Evolutionary conservation across 805 yeast genomes (phyloP), one percentile per base, ranked within the genome.

Genomic region (Starmerella kuoi): DNA sequence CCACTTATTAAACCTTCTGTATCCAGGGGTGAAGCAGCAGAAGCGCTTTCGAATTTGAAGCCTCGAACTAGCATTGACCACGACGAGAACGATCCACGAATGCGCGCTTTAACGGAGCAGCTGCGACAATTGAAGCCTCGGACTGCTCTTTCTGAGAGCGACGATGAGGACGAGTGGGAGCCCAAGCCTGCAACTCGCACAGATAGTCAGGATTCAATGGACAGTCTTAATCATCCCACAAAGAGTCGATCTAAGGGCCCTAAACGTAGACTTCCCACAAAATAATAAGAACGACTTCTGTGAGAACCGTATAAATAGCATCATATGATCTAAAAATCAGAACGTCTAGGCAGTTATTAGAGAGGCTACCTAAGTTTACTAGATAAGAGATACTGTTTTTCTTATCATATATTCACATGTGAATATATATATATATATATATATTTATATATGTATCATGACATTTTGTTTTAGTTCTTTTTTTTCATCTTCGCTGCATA

Each of bases 221-320:
- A 43, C 31, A 50, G 54, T 23, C 40, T 50, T 19, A 36, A 38
- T 28, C 54, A 50, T 18, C 47, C 47, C 2, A 49, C 44, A 3
- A 49, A 49, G 38, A 5, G 38, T 31, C 47, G 54, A 5, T 40
- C 53, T 2, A 44, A 42, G 38, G 54, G 54, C 6, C 54, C 54
- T 15, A 35, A 24, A 12, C 44, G 54, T 9, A 39, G 54, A 14
- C 53, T 37, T 15, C 54, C 54, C 3, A 44, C 47, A 11, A 30
- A 20, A 11, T 26, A 20, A 18, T 35, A 7, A 11, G n/a, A n/a
- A n/a, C n/a, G n/a, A n/a, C n/a, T n/a, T n/a, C n/a, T n/a, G n/a
- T n/a, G n/a, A n/a, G n/a, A n/a, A n/a, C n/a, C n/a, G n/a, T n/a
- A n/a, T n/a, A n/a, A n/a, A n/a, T n/a, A 11, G 9, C 33, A 30